phyloP scores from a whole-genome alignment of 2,329 filamentous ascomycete species.

The Gnomoniopsis sp. region DNA sequence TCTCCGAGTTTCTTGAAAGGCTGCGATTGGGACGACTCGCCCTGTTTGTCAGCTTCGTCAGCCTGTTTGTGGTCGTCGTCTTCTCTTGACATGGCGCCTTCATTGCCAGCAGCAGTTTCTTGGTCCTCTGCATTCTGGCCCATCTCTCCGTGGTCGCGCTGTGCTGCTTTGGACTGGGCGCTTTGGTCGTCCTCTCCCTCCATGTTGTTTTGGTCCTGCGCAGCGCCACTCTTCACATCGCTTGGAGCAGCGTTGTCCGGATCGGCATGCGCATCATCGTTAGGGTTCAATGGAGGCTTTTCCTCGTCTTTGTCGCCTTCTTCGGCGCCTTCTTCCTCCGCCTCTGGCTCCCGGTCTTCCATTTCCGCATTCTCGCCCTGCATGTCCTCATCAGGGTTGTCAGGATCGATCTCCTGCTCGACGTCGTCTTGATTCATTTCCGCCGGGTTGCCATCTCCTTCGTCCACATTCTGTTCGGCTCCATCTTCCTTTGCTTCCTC shows the following conservation, averaged over 20 bases:
- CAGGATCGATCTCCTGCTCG: slow-evolving; percentile 43
- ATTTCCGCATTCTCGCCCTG: slow-evolving; percentile 16
- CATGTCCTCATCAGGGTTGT: slow-evolving; percentile 15
- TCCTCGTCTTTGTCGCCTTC: slow-evolving; percentile 42
- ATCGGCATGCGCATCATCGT: slow-evolving; percentile 50
- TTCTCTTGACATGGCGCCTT: slow-evolving; percentile 51
- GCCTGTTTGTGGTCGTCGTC: slow-evolving; percentile 43
- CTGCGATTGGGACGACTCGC: slow-evolving; percentile 48
- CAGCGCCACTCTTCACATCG: slow-evolving; percentile 62
- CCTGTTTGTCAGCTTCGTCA: slow-evolving; percentile 42
- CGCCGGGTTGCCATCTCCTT: slow-evolving; percentile 39
- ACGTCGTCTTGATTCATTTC: slow-evolving; percentile 61
- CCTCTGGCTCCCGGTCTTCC: slow-evolving; percentile 26
- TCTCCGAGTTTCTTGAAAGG: slow-evolving; percentile 95
- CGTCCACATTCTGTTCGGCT: slow-evolving; percentile 25
- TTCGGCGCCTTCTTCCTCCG: slow-evolving; percentile 29
- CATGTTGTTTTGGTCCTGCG: slow-evolving; percentile 60
- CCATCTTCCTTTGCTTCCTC: slow-evolving; percentile 25
- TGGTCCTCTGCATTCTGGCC: slow-evolving; percentile 63
- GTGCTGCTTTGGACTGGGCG: slow-evolving; percentile 56
- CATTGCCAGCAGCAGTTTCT: slow-evolving; percentile 60
- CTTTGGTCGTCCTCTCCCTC: slow-evolving; percentile 52
- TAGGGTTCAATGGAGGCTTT: slow-evolving; percentile 30
- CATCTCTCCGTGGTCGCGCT: slow-evolving; percentile 64
- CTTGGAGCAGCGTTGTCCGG: slow-evolving; percentile 62